Percentiles rank a stretch among this genome's conserved stretches.
phyloP scores from a whole-genome alignment of 352 stramenopile species.

The Globisporangium nunn region DNA sequence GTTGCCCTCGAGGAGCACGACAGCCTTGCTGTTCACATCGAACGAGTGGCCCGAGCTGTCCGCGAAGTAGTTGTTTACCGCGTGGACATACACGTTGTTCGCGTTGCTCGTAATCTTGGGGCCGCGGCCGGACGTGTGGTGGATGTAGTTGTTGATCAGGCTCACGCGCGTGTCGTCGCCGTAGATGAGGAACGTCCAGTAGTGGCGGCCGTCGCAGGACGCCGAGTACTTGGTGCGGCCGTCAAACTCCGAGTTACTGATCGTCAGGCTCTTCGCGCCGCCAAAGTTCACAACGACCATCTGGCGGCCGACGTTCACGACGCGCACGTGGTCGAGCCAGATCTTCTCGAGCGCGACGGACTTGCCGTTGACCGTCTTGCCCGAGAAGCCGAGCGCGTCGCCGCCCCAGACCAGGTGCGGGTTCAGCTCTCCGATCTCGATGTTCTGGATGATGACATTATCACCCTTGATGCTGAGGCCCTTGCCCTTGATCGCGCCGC shows the following conservation, averaged over 20 bases:
- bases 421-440: constrained; percentile 52
- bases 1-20: constrained; percentile 34
- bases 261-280: constrained; percentile 27
- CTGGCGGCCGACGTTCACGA: constrained; percentile 26
- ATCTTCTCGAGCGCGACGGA: constrained; percentile 11
- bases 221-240: constrained; percentile 31
- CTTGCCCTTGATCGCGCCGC: constrained; percentile 32
- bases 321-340: constrained; percentile 47
- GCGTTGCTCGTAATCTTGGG: constrained; percentile 21
- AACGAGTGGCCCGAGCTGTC: constrained; percentile 34
- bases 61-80: constrained; percentile 38
- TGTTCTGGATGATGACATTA: constrained; percentile 52
- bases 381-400: constrained; percentile 8
- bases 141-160: constrained; percentile 30
- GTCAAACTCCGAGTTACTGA: constrained; percentile 53
- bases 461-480: constrained; percentile 24
- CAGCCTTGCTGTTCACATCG: constrained; percentile 22
- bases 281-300: constrained; percentile 32
- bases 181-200: constrained; percentile 36
- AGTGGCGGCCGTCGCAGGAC: constrained; percentile 43
- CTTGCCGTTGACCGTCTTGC: constrained; percentile 9
- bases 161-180: constrained; percentile 18
- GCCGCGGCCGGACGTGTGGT: constrained; percentile 27
- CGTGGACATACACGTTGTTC: constrained; percentile 14
- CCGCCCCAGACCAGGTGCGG: constrained; percentile 21